Evolutionary conservation across 208 protist genomes (phyloP), one percentile per base, ranked within the genome.

Genomic region (Acanthamoeba triangularis): DNA sequence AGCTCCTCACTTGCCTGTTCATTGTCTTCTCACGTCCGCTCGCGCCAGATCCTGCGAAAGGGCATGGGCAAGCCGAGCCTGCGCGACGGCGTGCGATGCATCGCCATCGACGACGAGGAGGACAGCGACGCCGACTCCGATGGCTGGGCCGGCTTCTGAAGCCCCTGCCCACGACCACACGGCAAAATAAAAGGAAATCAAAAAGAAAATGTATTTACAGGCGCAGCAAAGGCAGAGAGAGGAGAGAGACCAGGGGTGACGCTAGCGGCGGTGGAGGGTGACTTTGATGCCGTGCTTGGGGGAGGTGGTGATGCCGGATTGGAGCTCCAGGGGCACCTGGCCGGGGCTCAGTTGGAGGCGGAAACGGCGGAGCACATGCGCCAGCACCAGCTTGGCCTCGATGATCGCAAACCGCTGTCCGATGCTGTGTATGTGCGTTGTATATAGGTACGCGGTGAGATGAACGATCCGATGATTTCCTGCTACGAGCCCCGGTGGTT

Each of bases 261-360:
- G 16, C 72, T 80, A 56, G 52, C 87, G 87, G 41, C 87, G 52
- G 47, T 92, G 87, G 47, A 92, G 7, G 33, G 63, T 67, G 63
- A 92, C 87, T 8, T n/a, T 41, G n/a, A 92, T 92, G 87, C 87
- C 87, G n/a, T 92, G 23, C 87, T 92, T 92, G 54, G 87, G 87
- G 6, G 54, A 92, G 13, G 63, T 76, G 35, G 87, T 92, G 59
- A 92, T 92, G 87, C 87, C 87, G 3, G 56, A 18, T 18, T 76
- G 37, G 25, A 92, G 61, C 41, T 92, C 87, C 13, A 92, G 87
- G 8, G 87, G 87, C 61, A 92, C 37, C 47, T 92, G 54, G 87
- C 87, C 87, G 11, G 87, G 87, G 63, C 25, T 76, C 59, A 92
- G 63, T 16, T 67, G 54, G 37, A 92, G n/a, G 16, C 63, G 30